These are phyloP conservation scores for Kluyveromyces siamensis DNA, from an alignment of 805 yeast genomes.

Conservation along the genomic window DNA sequence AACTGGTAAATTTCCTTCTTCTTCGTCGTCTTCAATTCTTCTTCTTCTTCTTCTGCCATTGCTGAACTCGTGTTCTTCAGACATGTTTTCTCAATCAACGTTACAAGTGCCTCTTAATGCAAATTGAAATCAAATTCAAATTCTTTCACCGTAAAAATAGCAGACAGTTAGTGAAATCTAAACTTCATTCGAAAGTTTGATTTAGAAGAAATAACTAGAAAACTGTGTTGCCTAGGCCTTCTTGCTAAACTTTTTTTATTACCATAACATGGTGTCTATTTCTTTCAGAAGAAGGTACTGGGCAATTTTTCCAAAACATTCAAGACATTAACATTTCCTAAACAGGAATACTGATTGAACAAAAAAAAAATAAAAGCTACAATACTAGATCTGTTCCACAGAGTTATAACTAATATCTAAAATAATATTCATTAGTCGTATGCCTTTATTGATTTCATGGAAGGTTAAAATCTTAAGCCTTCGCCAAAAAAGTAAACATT, in stretches of 20 bases:
- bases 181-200: too few relatives aligned
- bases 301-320: neutral
- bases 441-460: too few relatives aligned
- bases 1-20: constrained; percentile 5
- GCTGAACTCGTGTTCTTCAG: neutral
- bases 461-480: too few relatives aligned
- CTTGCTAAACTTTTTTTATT: neutral
- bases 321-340: neutral
- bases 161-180: too few relatives aligned
- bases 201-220: too few relatives aligned
- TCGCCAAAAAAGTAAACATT: too few relatives aligned
- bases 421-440: too few relatives aligned
- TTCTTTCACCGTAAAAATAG: too few relatives aligned
- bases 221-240: too few relatives aligned
- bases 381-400: neutral
- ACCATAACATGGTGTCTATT: neutral
- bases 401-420: too few relatives aligned
- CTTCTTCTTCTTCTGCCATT: constrained; percentile 19
- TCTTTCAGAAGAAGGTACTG: neutral
- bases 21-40: constrained; percentile 23
- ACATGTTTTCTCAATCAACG: neutral
- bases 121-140: too few relatives aligned
- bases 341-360: neutral
- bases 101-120: neutral
- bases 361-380: neutral